Evolutionary conservation across 2,329 filamentous ascomycete species (phyloP), one percentile per base, ranked within the genome.

Genomic region (Apiospora koreana): DNA sequence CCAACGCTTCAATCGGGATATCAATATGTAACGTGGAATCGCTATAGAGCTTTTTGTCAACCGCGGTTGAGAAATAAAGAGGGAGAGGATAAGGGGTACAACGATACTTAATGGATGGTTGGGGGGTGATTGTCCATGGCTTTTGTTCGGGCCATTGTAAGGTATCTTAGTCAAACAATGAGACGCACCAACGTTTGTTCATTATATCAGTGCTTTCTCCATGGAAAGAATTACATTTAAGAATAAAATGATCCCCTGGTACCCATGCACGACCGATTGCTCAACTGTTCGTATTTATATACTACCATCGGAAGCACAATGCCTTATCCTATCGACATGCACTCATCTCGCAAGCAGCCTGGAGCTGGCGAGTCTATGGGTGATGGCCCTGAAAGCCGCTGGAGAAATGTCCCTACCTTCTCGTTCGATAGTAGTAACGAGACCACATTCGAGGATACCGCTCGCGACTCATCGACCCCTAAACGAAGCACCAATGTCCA

Each of bases 181-280:
- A 38, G 21, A 38, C 10, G 18, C 31, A 23, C 21, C 31, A 38
- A n/a, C 10, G 10, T 12, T 62, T 38, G 18, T 38, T 62, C 21
- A 46, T 35, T 8, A 14, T 9, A 21, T 8, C 41, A 46, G 18
- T 46, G 21, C 31, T 38, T 31, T 62, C 7, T 10, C 28, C 9
- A 62, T 62, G 2, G 21, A n/a, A n/a, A 9, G 18, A n/a, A n/a
- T n/a, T n/a, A 62, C 4, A 62, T 62, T n/a, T 62, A 38, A 62
- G 16, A 14, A 10, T 12, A 16, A n/a, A 3, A 9, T 9, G 6
- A 31, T 16, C n/a, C 18, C 31, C 18, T 21, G 18, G 3, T 16
- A n/a, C n/a, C 5, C 18, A 1, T 38, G 7, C 21, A 8, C n/a
- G 28, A 1, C 3, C 4, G 9, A 14, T n/a, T 1, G 4, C 8